Evolutionary conservation across 2,329 filamentous ascomycete species (phyloP).

Genomic region (Fusarium mexicanum): DNA sequence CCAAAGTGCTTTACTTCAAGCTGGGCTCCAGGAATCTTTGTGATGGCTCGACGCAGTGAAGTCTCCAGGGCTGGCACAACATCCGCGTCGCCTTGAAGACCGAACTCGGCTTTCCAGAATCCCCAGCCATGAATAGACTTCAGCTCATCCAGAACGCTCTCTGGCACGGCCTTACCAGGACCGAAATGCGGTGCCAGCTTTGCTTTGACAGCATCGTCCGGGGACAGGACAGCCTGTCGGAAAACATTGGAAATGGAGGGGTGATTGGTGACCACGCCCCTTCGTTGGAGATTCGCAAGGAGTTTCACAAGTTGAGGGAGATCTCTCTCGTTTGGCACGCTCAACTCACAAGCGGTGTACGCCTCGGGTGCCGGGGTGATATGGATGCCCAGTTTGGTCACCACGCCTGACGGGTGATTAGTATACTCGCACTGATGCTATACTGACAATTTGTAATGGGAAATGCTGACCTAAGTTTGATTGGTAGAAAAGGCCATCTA

Average conservation of each 20-base stretch:
- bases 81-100: not conserved
- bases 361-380: not conserved
- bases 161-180: not conserved
- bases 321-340: not conserved
- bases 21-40: not conserved
- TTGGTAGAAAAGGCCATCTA: not conserved
- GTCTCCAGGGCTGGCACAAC: not conserved
- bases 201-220: not conserved
- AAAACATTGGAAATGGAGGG: not conserved
- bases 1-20: not conserved
- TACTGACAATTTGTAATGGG: rapidly evolving
- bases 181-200: not conserved
- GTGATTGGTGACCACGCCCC: not conserved
- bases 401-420: not conserved
- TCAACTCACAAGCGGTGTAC: not conserved
- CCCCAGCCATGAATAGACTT: not conserved
- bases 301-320: not conserved
- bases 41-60: not conserved
- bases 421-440: too few relatives aligned
- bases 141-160: not conserved
- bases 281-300: not conserved
- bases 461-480: not conserved
- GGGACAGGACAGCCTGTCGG: not conserved
- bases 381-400: not conserved
- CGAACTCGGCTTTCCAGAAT: not conserved